Evolutionary conservation across 2,329 filamentous ascomycete genomes (phyloP), one percentile per base, ranked within the genome.

Genomic region (Talaromyces sp.): DNA sequence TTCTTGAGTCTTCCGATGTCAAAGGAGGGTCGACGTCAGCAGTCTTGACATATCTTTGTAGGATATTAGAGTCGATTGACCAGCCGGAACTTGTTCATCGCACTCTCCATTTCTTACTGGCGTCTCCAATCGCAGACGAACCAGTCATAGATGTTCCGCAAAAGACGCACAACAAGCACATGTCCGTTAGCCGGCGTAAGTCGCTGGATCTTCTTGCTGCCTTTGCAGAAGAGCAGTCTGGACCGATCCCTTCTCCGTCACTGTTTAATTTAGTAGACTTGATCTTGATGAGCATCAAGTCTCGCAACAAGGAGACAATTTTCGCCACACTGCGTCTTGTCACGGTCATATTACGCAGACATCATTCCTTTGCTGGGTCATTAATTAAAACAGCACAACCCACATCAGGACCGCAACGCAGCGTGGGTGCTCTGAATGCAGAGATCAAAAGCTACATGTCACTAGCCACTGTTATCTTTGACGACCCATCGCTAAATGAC

Each of bases 1-100:
- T 99, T 34, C 83, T 99, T 14, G 94, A 99, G 75, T 99, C 95
- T 9, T 98, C 95, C 1, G 95, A 99, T 78, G 90, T 96, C 44
- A 94, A 98, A 75, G 95, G 94, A 66, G 95, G 95, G 59, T 99
- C 95, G 6, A 96, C 95, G 0, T 92, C 98, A 27, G 95, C 95
- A 3, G 95, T 99, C 12, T 82, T 98, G 65, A 97, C 93, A 1
- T 98, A 99, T 74, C 82, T 99, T 40, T 89, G 90, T 62, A 89
- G 91, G 50, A 96, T 98, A 60, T 83, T 99, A 5, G 93, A 97
- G 73, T 90, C 91, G 0, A 82, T 99, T 14, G 92, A 97, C 65
- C 92, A 98, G 72, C 91, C 92, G 7, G 93, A 98, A 70, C 89
- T 99, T 80, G 91, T 97, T 63, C 91, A 96, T 67, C 89, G 96